Conservation (phyloP, 371 early-diverging fungal genomes). For the Lichtheimia hyalospora region DNA sequence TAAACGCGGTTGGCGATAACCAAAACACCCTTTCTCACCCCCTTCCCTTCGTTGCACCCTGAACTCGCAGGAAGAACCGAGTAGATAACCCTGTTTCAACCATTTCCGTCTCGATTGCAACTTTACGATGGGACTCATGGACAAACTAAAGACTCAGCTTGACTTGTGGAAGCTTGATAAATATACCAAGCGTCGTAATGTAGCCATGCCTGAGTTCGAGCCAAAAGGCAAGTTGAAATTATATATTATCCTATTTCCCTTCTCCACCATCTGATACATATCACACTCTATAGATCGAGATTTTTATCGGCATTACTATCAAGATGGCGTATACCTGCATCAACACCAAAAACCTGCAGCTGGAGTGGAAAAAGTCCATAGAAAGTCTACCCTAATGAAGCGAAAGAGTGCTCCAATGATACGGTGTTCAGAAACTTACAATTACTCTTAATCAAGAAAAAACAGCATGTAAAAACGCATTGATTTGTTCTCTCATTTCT, state of each 20-base stretch:
- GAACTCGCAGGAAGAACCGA: background rate
- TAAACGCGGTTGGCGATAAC: no score
- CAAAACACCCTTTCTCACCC: background rate
- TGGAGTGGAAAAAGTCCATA: constrained; percentile 1
- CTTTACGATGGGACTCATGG: constrained; percentile 45
- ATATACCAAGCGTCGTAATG: constrained; percentile 48
- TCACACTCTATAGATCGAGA: constrained; percentile 35
- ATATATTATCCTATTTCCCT: background rate
- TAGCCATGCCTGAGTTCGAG: constrained; percentile 50
- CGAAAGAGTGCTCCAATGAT: constrained; percentile 11
- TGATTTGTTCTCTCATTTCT: background rate
- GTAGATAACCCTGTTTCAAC: constrained; percentile 2
- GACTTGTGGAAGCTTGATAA: constrained; percentile 57
- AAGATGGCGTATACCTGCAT: constrained; percentile 61
- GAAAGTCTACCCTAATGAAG: constrained; percentile 11
- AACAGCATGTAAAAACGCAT: background rate
- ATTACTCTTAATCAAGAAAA: constrained; percentile 8
- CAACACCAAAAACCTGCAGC: constrained; percentile 21
- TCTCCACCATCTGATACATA: background rate
- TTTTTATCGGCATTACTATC: constrained; percentile 57
- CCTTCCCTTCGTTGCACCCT: background rate
- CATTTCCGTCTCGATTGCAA: background rate
- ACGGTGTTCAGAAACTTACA: constrained; percentile 19
- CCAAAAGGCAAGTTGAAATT: constrained; percentile 28
- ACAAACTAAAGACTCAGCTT: constrained; percentile 49